Conservation (phyloP, 1,284 basidiomycete species). For the Apiotrichum laibachii region DNA sequence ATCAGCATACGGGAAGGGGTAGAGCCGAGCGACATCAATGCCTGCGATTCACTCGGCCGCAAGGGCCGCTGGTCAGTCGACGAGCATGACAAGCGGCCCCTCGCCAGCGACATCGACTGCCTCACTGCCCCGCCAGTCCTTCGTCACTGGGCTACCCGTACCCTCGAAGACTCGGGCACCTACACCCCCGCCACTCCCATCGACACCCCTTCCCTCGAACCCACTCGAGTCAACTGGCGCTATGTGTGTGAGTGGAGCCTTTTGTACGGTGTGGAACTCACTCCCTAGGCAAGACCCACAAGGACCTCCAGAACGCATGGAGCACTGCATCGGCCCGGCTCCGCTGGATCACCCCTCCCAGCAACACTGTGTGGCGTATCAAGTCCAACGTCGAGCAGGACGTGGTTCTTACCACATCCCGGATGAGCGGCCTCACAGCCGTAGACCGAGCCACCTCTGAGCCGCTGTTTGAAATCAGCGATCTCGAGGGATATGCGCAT, state of each 20-base stretch:
- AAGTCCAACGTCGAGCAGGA: conserved; percentile 37
- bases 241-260: conserved; percentile 16
- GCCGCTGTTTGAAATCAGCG: conserved; percentile 30
- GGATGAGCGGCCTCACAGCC: conserved; percentile 13
- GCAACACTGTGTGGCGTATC: conserved; percentile 39
- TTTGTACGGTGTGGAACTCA: not conserved
- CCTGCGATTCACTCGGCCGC: conserved; percentile 10
- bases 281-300: conserved; percentile 20
- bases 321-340: conserved; percentile 25
- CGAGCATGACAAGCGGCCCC: conserved; percentile 7
- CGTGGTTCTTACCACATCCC: conserved; percentile 32
- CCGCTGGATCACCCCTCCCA: conserved; percentile 30
- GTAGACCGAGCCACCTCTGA: conserved; percentile 14
- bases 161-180: not conserved
- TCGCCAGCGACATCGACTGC: conserved; percentile 8
- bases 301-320: conserved; percentile 31
- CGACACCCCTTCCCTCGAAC: not conserved
- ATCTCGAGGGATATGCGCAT: conserved; percentile 29
- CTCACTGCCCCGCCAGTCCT: conserved; percentile 5
- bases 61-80: conserved; percentile 9
- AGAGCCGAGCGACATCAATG: conserved; percentile 17
- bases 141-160: not conserved
- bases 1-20: conserved; percentile 23
- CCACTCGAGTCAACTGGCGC: conserved; percentile 19
- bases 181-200: not conserved